A percentile compares a stretch with the other conserved stretches of the same genome.
phyloP scores from a whole-genome alignment of 495 filamentous ascomycete genomes.

The Talaromyces thailandensis region DNA sequence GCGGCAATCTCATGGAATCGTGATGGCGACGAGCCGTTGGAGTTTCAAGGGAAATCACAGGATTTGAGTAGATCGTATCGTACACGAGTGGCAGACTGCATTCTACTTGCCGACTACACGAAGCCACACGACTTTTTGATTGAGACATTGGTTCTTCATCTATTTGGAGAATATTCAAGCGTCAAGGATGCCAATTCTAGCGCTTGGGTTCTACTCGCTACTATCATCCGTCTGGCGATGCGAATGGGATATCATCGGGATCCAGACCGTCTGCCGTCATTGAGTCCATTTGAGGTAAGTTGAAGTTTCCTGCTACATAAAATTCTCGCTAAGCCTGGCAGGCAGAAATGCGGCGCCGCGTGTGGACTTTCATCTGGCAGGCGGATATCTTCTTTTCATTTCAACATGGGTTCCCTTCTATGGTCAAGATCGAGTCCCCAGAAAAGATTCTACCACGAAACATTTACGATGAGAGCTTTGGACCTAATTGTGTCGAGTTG shows the following conservation, averaged over 20 bases:
- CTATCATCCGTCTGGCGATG: slow-evolving; percentile 42
- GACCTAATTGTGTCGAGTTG: slow-evolving; percentile 21
- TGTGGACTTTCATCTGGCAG: slow-evolving; percentile 20
- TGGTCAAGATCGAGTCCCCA: slow-evolving; percentile 41
- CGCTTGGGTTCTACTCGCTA: slow-evolving; percentile 37
- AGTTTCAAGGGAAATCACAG: neutral
- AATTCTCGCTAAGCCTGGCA: slow-evolving; percentile 17
- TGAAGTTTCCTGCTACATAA: slow-evolving; percentile 9
- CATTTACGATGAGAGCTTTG: slow-evolving; percentile 31
- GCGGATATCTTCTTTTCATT: slow-evolving; percentile 28
- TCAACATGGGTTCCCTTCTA: slow-evolving; percentile 44
- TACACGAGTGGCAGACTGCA: slow-evolving; percentile 20
- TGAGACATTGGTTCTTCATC: slow-evolving; percentile 39
- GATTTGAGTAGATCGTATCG: slow-evolving; percentile 9
- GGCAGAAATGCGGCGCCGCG: slow-evolving; percentile 26
- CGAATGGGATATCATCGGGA: slow-evolving; percentile 53
- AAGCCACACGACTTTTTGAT: slow-evolving; percentile 34
- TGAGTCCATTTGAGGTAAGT: slow-evolving; percentile 12
- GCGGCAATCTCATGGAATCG: neutral
- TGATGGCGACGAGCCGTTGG: neutral
- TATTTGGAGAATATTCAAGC: slow-evolving; percentile 34
- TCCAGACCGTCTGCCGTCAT: slow-evolving; percentile 9
- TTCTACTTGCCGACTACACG: slow-evolving; percentile 35
- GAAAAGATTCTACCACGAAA: slow-evolving; percentile 31
- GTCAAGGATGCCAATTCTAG: slow-evolving; percentile 33